Evolutionary conservation across 306 rosid species (phyloP).

Genomic region (Argentina anserina): DNA sequence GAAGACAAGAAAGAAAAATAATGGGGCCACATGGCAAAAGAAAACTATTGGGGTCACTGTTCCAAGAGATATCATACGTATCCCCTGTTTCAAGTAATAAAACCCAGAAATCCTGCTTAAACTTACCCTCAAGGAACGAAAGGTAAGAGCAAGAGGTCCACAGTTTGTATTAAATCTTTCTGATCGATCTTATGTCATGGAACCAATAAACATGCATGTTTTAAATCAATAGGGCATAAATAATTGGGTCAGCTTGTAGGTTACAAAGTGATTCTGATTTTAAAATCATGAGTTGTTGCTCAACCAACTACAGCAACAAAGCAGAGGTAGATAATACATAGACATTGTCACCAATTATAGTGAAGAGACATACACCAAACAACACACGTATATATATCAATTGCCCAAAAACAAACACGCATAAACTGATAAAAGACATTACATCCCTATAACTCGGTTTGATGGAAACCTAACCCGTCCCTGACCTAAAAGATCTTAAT

Average conservation of each 20-base stretch:
- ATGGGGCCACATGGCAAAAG: not conserved
- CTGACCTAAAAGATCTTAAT: not conserved
- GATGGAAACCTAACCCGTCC: not conserved
- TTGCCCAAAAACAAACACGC: not conserved
- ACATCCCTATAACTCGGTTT: not conserved
- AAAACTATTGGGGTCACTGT: not conserved
- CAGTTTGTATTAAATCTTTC: not conserved
- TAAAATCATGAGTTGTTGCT: not conserved
- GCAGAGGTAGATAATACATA: not conserved
- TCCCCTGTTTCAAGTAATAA: not conserved
- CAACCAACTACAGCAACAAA: conserved; percentile 1
- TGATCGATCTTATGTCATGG: not conserved
- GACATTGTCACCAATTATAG: not conserved
- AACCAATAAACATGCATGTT: conserved; percentile 3
- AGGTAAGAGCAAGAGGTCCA: no score
- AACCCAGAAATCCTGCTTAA: conserved; percentile 20
- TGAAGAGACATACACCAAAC: not conserved
- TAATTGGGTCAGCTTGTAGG: conserved; percentile 12
- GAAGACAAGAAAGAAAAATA: not conserved
- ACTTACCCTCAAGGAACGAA: no score
- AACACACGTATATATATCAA: not conserved
- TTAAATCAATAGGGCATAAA: not conserved
- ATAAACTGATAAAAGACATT: not conserved
- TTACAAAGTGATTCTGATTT: not conserved
- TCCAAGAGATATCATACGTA: not conserved